phyloP scores from a whole-genome alignment of 805 yeast genomes.

The Metschnikowia peoriensis region DNA sequence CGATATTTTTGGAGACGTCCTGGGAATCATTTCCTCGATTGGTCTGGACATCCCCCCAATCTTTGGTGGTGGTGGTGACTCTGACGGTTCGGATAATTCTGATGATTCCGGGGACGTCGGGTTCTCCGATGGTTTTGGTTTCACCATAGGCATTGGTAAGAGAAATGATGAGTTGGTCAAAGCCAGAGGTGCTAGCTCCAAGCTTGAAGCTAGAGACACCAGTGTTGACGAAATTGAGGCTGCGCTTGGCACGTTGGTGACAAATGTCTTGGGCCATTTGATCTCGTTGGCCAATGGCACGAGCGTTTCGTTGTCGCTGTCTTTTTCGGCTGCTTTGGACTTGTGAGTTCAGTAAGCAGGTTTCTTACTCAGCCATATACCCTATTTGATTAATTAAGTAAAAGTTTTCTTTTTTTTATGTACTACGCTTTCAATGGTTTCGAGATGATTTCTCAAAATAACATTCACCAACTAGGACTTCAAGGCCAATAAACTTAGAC shows the following conservation, averaged over 20 bases:
- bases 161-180: slow-evolving; percentile 1
- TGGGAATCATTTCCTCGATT: neutral
- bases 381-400: neutral
- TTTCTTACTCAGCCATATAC: neutral
- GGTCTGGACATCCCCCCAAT: neutral
- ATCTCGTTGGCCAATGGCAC: slow-evolving; percentile 8
- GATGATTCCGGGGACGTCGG: neutral
- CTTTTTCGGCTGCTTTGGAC: slow-evolving; percentile 6
- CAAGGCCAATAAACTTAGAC: too few relatives aligned
- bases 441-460: too few relatives aligned
- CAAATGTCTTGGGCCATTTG: slow-evolving; percentile 6
- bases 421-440: too few relatives aligned
- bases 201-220: neutral
- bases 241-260: slow-evolving; percentile 5
- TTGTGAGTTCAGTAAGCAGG: slow-evolving; percentile 2
- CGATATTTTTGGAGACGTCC: slow-evolving; percentile 3
- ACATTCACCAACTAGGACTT: too few relatives aligned
- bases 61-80: neutral
- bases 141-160: neutral
- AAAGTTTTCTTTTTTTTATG: neutral
- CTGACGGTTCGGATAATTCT: neutral
- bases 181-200: neutral
- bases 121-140: neutral
- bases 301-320: slow-evolving; percentile 6
- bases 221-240: neutral